Evolutionary conservation across 306 rosid species (phyloP).

Genomic region (Biancaea sappan): DNA sequence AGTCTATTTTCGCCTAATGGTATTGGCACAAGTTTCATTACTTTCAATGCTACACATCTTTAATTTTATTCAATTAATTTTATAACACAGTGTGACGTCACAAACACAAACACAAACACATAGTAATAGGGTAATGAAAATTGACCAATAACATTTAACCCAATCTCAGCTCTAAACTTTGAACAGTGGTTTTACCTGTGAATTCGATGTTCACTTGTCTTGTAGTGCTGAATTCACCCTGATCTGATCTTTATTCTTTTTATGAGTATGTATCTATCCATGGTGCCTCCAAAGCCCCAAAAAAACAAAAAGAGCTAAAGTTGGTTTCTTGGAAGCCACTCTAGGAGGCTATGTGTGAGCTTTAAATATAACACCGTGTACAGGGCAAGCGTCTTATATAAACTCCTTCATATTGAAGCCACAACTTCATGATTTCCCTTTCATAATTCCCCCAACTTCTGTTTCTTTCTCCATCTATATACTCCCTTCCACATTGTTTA

Average conservation of each 20-base stretch:
- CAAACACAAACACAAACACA: slow-evolving; percentile 13
- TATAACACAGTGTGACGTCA: slow-evolving; percentile 24
- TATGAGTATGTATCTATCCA: slow-evolving; percentile 8
- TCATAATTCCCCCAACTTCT: slow-evolving; percentile 28
- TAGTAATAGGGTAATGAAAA: background rate
- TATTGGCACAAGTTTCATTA: background rate
- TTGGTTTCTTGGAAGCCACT: slow-evolving; percentile 94
- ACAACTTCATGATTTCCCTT: slow-evolving; percentile 41
- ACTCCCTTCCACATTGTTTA: background rate
- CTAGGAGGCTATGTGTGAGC: slow-evolving; percentile 35
- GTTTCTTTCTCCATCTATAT: slow-evolving; percentile 8
- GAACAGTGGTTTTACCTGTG: slow-evolving; percentile 4
- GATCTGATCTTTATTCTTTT: background rate
- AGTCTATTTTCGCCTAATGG: slow-evolving; percentile 3
- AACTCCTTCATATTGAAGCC: slow-evolving; percentile 49
- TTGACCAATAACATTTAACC: slow-evolving; percentile 11
- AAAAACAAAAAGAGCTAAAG: slow-evolving; percentile 44
- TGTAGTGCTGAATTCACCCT: no score
- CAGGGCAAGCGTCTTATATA: slow-evolving; percentile 38
- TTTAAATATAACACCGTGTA: slow-evolving; percentile 35
- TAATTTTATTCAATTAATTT: slow-evolving; percentile 14
- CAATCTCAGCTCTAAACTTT: slow-evolving; percentile 43
- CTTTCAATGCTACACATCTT: slow-evolving; percentile 5
- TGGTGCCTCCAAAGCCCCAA: slow-evolving; percentile 20
- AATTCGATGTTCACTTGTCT: no score